Evolutionary conservation across 75 land plant genomes (phyloP), one percentile per base, ranked within the genome.

Genomic region (Pinus albicaulis): DNA sequence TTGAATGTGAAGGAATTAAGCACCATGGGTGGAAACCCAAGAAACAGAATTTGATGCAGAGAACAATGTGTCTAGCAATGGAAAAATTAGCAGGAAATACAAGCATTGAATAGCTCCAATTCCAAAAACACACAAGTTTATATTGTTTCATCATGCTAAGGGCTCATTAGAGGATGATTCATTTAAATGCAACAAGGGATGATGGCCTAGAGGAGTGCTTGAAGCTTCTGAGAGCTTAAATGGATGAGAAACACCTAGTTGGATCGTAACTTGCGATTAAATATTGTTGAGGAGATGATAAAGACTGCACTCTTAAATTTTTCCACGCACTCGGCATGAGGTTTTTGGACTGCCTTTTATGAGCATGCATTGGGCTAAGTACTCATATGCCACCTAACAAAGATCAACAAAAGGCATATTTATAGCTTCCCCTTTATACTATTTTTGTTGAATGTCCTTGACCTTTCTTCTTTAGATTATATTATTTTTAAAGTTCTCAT

Each of bases 241-340:
- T 72, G 55, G 98, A 98, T 72, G 98, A 95, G 79, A 89, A 95
- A 79, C 86, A 90, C 20, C 87, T 98, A 17, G 95, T 93, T 3
- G 99, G 98, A 4, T 86, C 92, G 22, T 85, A 95, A n/a, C 84
- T 98, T 20, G 96, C 91, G 66, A 89, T 96, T 73, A 98, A 90
- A 73, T 74, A 88, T 59, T 84, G 87, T 55, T 22, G 82, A 48
- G 85, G 84, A 24, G 86, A 92, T 57, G 92, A 95, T 76, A 76
- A 59, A 6, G 80, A 75, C 16, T 81, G 98, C 22, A 78, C 95
- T 70, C 82, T 80, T 57, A 79, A 82, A 28, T 81, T 92, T 53
- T 93, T 89, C 76, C 77, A 88, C 10, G 99, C 98, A 59, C 84
- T 98, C 56, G 93, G 96, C 1, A 24, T 84, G 56, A 80, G 81